These are phyloP conservation scores for Brassica balearica DNA, from an alignment of 441 rosid genomes.

Conservation along the genomic window DNA sequence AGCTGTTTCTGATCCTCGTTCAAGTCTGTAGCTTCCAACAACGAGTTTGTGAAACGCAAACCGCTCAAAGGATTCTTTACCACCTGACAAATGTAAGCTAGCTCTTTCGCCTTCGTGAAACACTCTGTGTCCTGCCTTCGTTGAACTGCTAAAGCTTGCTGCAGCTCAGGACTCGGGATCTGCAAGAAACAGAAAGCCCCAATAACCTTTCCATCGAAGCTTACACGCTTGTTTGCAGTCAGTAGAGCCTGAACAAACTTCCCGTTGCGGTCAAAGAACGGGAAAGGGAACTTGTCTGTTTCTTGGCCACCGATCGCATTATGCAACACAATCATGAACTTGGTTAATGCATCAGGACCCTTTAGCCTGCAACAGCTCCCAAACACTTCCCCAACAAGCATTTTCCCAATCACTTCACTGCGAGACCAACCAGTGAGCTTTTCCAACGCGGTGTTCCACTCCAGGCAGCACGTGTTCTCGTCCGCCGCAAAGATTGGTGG, in stretches of 20 bases:
- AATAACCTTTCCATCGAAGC: slow-evolving; percentile 68
- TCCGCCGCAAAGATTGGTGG: slow-evolving; percentile 96
- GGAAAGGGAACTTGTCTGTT: slow-evolving; percentile 72
- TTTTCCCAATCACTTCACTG: slow-evolving; percentile 75
- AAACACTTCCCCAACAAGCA: slow-evolving; percentile 90
- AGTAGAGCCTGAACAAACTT: slow-evolving; percentile 78
- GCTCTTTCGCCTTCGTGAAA: slow-evolving; percentile 74
- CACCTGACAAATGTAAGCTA: slow-evolving; percentile 86
- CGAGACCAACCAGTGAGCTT: slow-evolving; percentile 84
- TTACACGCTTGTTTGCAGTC: slow-evolving; percentile 83
- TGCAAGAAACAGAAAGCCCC: slow-evolving; percentile 98
- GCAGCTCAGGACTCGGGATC: slow-evolving; percentile 92
- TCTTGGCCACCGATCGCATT: slow-evolving; percentile 88
- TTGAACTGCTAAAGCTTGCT: slow-evolving; percentile 76
- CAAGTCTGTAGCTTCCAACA: slow-evolving; percentile 77
- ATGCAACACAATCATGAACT: slow-evolving; percentile 89
- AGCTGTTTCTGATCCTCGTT: slow-evolving; percentile 90
- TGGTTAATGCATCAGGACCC: slow-evolving; percentile 86
- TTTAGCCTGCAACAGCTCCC: slow-evolving; percentile 86
- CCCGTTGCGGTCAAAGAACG: slow-evolving; percentile 76
- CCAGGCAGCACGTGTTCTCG: slow-evolving; percentile 86
- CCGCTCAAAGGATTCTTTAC: slow-evolving; percentile 79
- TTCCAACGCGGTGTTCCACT: slow-evolving; percentile 98
- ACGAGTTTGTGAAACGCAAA: slow-evolving; percentile 72
- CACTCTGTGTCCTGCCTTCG: slow-evolving; percentile 68